Conservation (phyloP, 192 early-diverging fungal species). For the Funneliformis geosporum region DNA sequence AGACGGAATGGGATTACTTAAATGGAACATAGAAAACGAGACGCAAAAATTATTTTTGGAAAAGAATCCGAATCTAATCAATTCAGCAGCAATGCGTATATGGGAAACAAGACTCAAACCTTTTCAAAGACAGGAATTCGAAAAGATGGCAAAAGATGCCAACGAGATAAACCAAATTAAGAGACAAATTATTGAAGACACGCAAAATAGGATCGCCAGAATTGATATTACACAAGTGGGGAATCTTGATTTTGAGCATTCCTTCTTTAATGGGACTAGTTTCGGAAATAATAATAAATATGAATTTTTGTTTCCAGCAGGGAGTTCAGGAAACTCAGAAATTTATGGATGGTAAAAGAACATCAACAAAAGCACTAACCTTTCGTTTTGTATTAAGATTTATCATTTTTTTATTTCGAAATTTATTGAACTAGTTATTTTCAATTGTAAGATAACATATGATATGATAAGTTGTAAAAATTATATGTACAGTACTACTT, state of each 20-base stretch:
- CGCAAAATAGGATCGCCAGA: background rate
- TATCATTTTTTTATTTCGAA: too few species aligned
- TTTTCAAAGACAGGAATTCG: background rate
- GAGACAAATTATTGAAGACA: background rate
- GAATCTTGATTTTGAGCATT: background rate
- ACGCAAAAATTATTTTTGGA: background rate
- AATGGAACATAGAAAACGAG: background rate
- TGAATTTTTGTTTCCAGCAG: too few species aligned
- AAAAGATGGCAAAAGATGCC: background rate
- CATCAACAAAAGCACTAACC: too few species aligned
- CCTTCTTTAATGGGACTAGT: background rate
- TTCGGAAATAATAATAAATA: too few species aligned
- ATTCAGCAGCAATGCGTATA: background rate
- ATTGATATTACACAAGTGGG: background rate
- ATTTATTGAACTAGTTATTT: too few species aligned
- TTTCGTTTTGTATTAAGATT: too few species aligned
- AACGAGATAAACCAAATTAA: background rate
- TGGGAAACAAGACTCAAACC: background rate
- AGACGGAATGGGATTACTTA: background rate
- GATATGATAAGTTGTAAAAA: too few species aligned
- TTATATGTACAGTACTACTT: too few species aligned
- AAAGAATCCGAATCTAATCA: background rate
- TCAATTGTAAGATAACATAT: too few species aligned
- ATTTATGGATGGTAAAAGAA: too few species aligned
- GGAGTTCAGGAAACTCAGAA: too few species aligned